Base-by-base conservation (phyloP, 306 rosid genomes). In the Quercus rubra region DNA sequence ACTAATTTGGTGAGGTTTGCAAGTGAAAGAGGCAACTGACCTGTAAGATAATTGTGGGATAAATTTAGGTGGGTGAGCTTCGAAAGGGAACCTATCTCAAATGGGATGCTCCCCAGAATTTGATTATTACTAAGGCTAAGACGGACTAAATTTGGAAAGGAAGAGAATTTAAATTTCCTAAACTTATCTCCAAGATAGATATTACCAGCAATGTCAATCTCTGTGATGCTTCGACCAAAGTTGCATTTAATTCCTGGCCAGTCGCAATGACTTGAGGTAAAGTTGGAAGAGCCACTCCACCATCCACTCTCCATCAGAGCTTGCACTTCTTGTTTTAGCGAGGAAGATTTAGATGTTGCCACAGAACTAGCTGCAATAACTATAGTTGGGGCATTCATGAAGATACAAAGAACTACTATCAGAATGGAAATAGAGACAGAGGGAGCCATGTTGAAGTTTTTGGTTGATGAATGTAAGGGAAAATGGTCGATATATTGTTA, bases 31-130 rank as follows among this genome's bases (percentile, higher is more conserved):
- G 80, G 80, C 1, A 68, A 14, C 70, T 64, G 23, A 18, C 75
- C 62, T 55, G 18, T 0, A 0, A 80, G 78, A 31, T 2, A 0
- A 63, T 74, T 74, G 6, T 5, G 0, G 55, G 80, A 68, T 1
- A 81, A 18, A 69, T 79, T 54, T 6, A 73, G 83, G 71, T 73
- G 13, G 12, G 67, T 21, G n/a, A 81, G 77, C n/a, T 51, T 76
- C 3, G 21, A 43, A 49, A 71, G 21, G 0, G 1, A 20, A 52
- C 80, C 77, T 17, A 70, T 70, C n/a, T 70, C 58, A 25, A 4
- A 2, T 11, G 81, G 78, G 49, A 81, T 61, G 2, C 6, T 17
- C 0, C 68, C 84, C 3, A 0, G 1, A 2, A 77, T 23, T 2
- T 64, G 31, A 30, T 20, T 27, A 1, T 1, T 5, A 5, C 1